phyloP scores from a whole-genome alignment of 2,329 filamentous ascomycete species.

The Colletotrichum tamarilloi region DNA sequence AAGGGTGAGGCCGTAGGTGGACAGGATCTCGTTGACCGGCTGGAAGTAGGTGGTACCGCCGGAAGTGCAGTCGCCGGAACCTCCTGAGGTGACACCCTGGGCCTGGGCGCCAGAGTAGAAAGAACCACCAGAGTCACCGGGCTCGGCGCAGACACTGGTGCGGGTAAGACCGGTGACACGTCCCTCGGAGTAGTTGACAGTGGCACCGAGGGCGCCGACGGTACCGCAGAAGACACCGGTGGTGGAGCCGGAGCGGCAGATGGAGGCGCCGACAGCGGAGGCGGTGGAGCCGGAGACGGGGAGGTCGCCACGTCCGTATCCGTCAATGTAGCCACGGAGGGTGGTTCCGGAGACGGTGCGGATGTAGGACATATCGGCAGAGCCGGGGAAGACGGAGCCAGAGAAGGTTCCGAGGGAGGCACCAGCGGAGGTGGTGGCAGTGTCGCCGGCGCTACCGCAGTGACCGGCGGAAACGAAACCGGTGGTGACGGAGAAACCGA shows the following conservation, averaged over 20 bases:
- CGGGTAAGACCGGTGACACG: slow-evolving; percentile 52
- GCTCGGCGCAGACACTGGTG: slow-evolving; percentile 53
- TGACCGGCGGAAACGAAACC: slow-evolving; percentile 54
- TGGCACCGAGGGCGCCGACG: slow-evolving; percentile 47
- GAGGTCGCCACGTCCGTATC: slow-evolving; percentile 47
- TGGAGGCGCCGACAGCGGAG: slow-evolving; percentile 46
- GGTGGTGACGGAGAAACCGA: slow-evolving; percentile 53
- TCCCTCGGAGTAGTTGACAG: slow-evolving; percentile 51
- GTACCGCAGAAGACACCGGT: slow-evolving; percentile 52
- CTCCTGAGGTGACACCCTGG: slow-evolving; percentile 55
- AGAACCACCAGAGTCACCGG: slow-evolving; percentile 54
- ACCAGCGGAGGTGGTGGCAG: slow-evolving; percentile 47
- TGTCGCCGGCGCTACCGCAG: slow-evolving; percentile 46
- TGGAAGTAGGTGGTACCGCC: slow-evolving; percentile 54
- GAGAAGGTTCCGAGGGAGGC: slow-evolving; percentile 48
- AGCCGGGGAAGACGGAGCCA: slow-evolving; percentile 51
- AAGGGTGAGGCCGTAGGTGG: slow-evolving; percentile 48
- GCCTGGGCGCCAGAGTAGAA: slow-evolving; percentile 53
- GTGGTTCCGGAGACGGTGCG: slow-evolving; percentile 47
- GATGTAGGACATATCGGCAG: slow-evolving; percentile 51
- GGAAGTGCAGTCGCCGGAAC: slow-evolving; percentile 49
- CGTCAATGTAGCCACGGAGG: slow-evolving; percentile 46
- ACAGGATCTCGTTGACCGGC: slow-evolving; percentile 53
- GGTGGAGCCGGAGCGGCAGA: slow-evolving; percentile 56
- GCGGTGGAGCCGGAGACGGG: slow-evolving; percentile 51